phyloP scores from a whole-genome alignment of 2,329 filamentous ascomycete genomes.

The Fusarium pseudocircinatum region DNA sequence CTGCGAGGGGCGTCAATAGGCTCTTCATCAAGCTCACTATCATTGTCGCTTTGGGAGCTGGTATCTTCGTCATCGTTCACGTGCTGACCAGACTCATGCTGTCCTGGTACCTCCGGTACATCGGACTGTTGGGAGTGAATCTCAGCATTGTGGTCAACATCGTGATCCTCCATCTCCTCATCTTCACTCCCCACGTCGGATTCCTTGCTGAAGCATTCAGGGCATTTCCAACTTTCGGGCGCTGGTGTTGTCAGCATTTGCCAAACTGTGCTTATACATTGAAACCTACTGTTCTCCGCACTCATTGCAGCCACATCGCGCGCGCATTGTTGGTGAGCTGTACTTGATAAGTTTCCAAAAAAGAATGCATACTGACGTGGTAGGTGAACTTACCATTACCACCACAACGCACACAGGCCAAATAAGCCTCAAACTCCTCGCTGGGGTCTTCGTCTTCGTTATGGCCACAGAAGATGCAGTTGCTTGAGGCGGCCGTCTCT shows the following conservation, averaged over 20 bases:
- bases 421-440: constrained; percentile 81
- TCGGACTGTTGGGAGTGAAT: constrained; percentile 44
- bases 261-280: neutral
- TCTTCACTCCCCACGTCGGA: constrained; percentile 47
- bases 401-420: constrained; percentile 80
- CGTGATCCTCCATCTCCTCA: constrained; percentile 40
- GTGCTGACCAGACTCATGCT: constrained; percentile 7
- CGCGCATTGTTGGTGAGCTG: constrained; percentile 93
- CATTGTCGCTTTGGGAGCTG: constrained; percentile 21
- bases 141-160: constrained; percentile 35
- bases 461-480: constrained; percentile 79
- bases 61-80: constrained; percentile 20
- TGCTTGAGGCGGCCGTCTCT: constrained; percentile 57
- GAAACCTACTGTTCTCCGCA: constrained; percentile 45
- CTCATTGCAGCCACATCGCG: constrained; percentile 65
- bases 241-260: constrained; percentile 44
- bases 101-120: constrained; percentile 21
- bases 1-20: constrained; percentile 72
- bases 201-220: constrained; percentile 55
- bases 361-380: constrained; percentile 19
- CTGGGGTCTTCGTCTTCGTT: constrained; percentile 85
- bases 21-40: constrained; percentile 16
- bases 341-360: constrained; percentile 51
- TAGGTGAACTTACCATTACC: constrained; percentile 76
- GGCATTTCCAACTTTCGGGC: constrained; percentile 61